These are phyloP conservation scores for Xylaria palmicola DNA, from an alignment of 495 filamentous ascomycete genomes.

Conservation along the genomic window DNA sequence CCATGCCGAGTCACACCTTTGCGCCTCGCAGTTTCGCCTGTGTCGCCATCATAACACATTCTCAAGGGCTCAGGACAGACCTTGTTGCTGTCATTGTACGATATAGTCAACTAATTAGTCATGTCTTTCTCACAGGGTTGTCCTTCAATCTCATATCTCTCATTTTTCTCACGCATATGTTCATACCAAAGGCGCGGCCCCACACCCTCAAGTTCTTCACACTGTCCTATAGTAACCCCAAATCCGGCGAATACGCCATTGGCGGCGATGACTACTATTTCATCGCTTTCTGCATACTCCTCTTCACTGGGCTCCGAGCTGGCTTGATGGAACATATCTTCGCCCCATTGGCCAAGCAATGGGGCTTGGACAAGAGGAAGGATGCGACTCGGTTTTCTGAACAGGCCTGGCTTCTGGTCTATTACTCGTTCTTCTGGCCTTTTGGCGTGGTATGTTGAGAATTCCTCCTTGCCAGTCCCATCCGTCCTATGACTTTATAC, in stretches of 20 bases:
- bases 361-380: slow-evolving; percentile 71
- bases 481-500: neutral
- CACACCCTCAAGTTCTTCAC: slow-evolving; percentile 82
- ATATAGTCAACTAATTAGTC: slow-evolving; percentile 21
- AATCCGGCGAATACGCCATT: slow-evolving; percentile 64
- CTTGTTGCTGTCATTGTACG: slow-evolving; percentile 1
- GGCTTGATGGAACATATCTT: slow-evolving; percentile 83
- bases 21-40: neutral
- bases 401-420: slow-evolving; percentile 85
- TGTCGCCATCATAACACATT: neutral
- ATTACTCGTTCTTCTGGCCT: slow-evolving; percentile 75
- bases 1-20: neutral
- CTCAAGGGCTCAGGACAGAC: neutral
- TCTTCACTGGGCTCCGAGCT: slow-evolving; percentile 85
- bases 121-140: slow-evolving; percentile 57
- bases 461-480: neutral
- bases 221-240: slow-evolving; percentile 75
- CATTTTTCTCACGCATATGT: slow-evolving; percentile 72
- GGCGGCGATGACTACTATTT: slow-evolving; percentile 80
- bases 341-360: slow-evolving; percentile 65
- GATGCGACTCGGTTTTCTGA: slow-evolving; percentile 80
- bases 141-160: slow-evolving; percentile 76
- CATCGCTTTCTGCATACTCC: slow-evolving; percentile 74
- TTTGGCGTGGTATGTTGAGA: slow-evolving; percentile 72
- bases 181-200: slow-evolving; percentile 73